Conservation (phyloP, 345 rosid species). For the Excoecaria agallocha region DNA sequence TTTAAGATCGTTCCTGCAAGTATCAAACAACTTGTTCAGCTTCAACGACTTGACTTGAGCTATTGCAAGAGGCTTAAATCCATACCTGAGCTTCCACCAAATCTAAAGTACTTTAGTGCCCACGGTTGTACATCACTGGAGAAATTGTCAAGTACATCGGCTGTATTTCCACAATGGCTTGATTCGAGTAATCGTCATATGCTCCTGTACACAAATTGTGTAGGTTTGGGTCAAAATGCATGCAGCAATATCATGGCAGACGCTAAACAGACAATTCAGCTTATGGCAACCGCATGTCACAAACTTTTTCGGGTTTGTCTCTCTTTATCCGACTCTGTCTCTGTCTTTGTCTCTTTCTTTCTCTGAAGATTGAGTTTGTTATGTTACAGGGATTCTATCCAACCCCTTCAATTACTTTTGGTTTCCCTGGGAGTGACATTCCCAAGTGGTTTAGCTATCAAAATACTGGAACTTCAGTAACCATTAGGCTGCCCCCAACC, state of each 20-base stretch:
- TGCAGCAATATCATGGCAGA: not conserved
- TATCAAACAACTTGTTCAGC: conserved; percentile 8
- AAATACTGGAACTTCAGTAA: not conserved
- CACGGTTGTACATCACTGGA: conserved; percentile 1
- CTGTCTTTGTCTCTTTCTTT: not conserved
- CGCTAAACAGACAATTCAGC: conserved; percentile 3
- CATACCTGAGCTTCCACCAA: conserved; percentile 8
- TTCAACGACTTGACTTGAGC: not conserved
- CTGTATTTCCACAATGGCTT: conserved; percentile 2
- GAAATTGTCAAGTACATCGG: not conserved
- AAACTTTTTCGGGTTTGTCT: not conserved
- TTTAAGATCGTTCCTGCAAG: not conserved
- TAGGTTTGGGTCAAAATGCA: not conserved
- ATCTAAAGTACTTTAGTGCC: not conserved
- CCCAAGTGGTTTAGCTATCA: conserved; percentile 6
- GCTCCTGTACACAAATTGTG: not conserved
- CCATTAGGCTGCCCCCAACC: not conserved
- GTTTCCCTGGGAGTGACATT: conserved; percentile 2
- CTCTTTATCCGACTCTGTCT: not conserved
- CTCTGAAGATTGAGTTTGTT: not conserved
- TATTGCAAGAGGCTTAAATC: conserved; percentile 1
- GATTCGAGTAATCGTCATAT: not conserved
- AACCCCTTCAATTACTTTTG: not conserved
- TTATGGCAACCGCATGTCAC: conserved; percentile 3
- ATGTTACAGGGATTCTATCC: not conserved